A percentile compares a stretch with the other conserved stretches of the same genome.
phyloP scores from a whole-genome alignment of 2,329 filamentous ascomycete genomes.

The Penicillium expansum region DNA sequence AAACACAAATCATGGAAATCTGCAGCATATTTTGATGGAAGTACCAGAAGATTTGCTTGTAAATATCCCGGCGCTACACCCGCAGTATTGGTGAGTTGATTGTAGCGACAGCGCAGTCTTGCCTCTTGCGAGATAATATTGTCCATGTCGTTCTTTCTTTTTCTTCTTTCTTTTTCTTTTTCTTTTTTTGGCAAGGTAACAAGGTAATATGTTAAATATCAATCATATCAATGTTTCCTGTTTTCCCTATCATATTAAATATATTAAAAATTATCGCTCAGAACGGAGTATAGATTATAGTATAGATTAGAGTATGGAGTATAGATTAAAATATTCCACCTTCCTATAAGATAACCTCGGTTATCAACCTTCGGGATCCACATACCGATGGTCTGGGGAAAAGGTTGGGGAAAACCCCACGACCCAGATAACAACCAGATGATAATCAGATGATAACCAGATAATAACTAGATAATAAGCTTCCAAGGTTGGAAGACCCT shows the following conservation, averaged over 20 bases:
- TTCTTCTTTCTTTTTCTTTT: too few relatives aligned
- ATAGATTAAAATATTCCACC: too few relatives aligned
- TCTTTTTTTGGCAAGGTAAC: background rate
- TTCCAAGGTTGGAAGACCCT: too few relatives aligned
- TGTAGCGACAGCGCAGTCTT: conserved; percentile 46
- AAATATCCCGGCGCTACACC: conserved; percentile 56
- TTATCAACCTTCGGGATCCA: conserved; percentile 23
- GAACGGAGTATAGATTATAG: too few relatives aligned
- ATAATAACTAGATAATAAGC: background rate
- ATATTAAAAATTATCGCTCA: too few relatives aligned
- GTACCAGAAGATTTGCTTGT: conserved; percentile 62
- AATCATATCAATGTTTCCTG: background rate
- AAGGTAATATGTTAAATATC: background rate
- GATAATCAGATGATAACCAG: background rate
- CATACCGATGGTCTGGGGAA: conserved; percentile 25
- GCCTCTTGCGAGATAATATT: conserved; percentile 32
- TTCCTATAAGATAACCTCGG: background rate
- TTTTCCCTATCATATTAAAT: background rate
- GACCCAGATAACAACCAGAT: background rate
- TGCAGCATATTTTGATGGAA: conserved; percentile 55
- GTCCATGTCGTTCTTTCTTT: background rate
- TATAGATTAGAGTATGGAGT: too few relatives aligned
- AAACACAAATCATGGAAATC: conserved; percentile 60
- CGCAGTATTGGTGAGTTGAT: conserved; percentile 48
- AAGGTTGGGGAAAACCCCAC: conserved; percentile 5